Evolutionary conservation across 2,329 filamentous ascomycete species (phyloP), one percentile per base, ranked within the genome.

Genomic region (Albophoma yamanashiensis): DNA sequence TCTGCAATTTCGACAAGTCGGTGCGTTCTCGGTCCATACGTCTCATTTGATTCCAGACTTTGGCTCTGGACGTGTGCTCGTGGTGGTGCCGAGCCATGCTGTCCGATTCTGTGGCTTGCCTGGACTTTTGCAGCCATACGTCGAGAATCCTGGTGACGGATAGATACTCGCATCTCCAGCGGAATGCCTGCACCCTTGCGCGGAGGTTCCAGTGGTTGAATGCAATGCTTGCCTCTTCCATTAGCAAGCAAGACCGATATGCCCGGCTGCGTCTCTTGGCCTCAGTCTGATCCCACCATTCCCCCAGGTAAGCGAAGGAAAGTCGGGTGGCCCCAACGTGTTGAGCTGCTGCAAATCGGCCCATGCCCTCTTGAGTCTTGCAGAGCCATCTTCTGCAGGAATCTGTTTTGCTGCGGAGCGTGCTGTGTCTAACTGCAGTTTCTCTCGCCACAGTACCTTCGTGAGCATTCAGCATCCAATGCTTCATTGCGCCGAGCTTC

Each of bases 151-250:
- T 63, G 11, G 61, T 63, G 1, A 71, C 69, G 20, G 67, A 64
- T 22, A 69, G 59, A 64, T 70, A 75, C 42, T 74, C 71, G n/a
- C 62, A 64, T 57, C 64, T 71, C 69, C 70, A 73, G 27, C 64
- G 64, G 56, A 73, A 73, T 14, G 70, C 71, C 57, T 73, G 68
- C 8, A 67, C 67, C 56, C 71, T 70, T 47, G 70, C 68, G 50
- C 62, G 65, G 22, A 75, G 58, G 55, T 71, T 71, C 73, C 73
- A 75, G n/a, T 64, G 59, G 39, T 67, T 60, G 52, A 74, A 69
- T 6, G 60, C 61, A 27, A 62, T 63, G 12, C 38, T 59, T 11
- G 61, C 65, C 15, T 67, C 68, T 38, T 67, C 60, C 15, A 61
- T 39, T 15, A 67, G 60, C 2, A 65, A 34, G 50, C 61, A 60